phyloP scores from a whole-genome alignment of 768 basidiomycete species.

The Mycena amicta region DNA sequence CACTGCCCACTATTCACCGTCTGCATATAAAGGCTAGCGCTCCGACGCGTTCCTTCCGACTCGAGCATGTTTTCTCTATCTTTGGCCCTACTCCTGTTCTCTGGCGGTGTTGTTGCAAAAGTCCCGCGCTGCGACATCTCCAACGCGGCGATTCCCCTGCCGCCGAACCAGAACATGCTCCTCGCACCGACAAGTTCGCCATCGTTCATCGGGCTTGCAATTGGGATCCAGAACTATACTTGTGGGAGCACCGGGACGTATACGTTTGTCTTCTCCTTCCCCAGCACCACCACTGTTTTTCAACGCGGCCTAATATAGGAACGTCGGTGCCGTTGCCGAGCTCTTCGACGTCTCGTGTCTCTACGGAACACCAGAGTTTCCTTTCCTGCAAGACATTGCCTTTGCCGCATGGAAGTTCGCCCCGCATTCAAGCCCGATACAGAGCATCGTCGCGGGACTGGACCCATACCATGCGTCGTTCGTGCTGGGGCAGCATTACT shows the following conservation, averaged over 20 bases:
- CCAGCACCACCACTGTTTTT: neutral
- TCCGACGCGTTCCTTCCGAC: too few species aligned
- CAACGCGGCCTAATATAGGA: constrained; percentile 29
- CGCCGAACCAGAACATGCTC: constrained; percentile 33
- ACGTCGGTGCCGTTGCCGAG: constrained; percentile 52
- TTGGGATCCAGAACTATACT: constrained; percentile 60
- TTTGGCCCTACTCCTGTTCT: too few species aligned
- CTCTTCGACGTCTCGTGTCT: constrained; percentile 60
- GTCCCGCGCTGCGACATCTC: too few species aligned
- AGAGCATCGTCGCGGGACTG: neutral
- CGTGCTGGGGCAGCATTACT: constrained; percentile 51
- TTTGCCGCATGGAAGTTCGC: constrained; percentile 28
- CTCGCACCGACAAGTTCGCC: constrained; percentile 37
- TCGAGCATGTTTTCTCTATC: too few species aligned
- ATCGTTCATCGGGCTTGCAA: constrained; percentile 46
- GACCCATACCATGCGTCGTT: constrained; percentile 6
- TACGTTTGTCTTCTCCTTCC: constrained; percentile 36
- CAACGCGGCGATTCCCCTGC: constrained; percentile 25
- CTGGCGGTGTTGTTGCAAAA: too few species aligned
- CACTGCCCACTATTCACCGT: too few species aligned
- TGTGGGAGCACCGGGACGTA: constrained; percentile 50
- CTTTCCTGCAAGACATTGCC: constrained; percentile 32
- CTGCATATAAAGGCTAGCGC: too few species aligned
- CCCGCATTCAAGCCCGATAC: constrained; percentile 5
- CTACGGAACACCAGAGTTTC: constrained; percentile 31